A percentile compares a stretch with the other conserved stretches of the same genome.
Evolutionary conservation across 1,284 basidiomycete genomes (phyloP).

Genomic region (Farysia itapuensis): DNA sequence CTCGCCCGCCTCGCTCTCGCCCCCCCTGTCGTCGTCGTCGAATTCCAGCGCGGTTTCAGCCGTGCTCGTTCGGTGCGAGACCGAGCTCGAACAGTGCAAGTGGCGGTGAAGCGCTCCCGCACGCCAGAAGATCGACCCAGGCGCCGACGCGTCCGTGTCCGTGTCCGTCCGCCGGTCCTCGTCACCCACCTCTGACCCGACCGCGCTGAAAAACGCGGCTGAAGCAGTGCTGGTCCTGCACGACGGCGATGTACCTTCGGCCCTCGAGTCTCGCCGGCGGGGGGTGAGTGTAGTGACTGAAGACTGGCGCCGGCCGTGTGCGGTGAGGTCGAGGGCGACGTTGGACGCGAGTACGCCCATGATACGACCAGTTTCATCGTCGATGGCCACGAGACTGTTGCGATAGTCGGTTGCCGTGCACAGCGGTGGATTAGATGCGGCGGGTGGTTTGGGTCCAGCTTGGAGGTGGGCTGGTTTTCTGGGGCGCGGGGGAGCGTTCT

Average conservation of each 20-base stretch:
- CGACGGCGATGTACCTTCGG: constrained; percentile 36
- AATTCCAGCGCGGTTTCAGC: constrained; percentile 23
- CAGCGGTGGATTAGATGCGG: neutral
- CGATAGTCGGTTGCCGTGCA: constrained; percentile 10
- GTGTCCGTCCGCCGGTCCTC: too few species aligned
- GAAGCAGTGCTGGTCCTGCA: constrained; percentile 15
- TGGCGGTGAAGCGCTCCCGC: too few species aligned
- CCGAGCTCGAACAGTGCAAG: too few species aligned
- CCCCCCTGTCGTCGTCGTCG: constrained; percentile 2
- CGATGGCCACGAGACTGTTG: constrained; percentile 44
- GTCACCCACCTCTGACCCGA: constrained; percentile 19
- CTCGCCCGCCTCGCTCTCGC: neutral
- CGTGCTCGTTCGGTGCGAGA: constrained; percentile 21
- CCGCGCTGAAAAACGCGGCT: constrained; percentile 35
- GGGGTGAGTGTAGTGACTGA: constrained; percentile 1
- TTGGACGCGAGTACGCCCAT: constrained; percentile 38
- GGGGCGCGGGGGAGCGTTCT: neutral
- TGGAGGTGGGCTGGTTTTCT: constrained; percentile 1
- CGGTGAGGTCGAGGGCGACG: constrained; percentile 11
- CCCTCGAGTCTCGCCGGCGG: constrained; percentile 12
- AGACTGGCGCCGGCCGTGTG: constrained; percentile 2
- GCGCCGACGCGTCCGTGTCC: too few species aligned
- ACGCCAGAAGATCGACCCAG: constrained; percentile 10
- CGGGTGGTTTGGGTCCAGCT: neutral
- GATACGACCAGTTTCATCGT: constrained; percentile 44